Conservation (phyloP, 495 filamentous ascomycete species). For the Xylaria castorea region DNA sequence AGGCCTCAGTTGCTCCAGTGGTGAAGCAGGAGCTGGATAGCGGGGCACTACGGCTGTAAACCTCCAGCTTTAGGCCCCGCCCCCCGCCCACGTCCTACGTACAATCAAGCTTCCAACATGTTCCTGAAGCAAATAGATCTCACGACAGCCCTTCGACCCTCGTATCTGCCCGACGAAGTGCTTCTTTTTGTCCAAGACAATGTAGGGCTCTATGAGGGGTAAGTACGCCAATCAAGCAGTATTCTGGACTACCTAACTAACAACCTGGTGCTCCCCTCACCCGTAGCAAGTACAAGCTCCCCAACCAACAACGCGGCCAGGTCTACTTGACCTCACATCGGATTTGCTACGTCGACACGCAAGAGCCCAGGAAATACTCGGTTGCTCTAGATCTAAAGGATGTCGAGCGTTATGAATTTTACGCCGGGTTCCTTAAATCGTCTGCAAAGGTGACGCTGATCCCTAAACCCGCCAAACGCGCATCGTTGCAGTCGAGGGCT, state of each 20-base stretch:
- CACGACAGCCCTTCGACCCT: constrained; percentile 91
- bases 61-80: constrained; percentile 14
- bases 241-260: constrained; percentile 30
- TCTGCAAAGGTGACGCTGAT: constrained; percentile 91
- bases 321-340: constrained; percentile 95
- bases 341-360: constrained; percentile 91
- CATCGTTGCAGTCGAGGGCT: constrained; percentile 55
- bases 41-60: constrained; percentile 16
- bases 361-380: constrained; percentile 84
- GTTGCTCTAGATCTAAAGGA: constrained; percentile 88
- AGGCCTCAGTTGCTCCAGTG: background rate
- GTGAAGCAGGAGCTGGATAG: constrained; percentile 24
- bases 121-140: constrained; percentile 91
- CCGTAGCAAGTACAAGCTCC: constrained; percentile 88
- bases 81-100: constrained; percentile 1
- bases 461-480: constrained; percentile 71
- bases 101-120: constrained; percentile 26
- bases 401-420: constrained; percentile 89
- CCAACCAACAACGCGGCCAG: constrained; percentile 93
- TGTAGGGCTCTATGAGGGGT: constrained; percentile 98
- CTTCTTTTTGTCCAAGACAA: constrained; percentile 96
- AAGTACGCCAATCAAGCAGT: constrained; percentile 41
- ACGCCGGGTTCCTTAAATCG: constrained; percentile 93
- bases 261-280: constrained; percentile 27
- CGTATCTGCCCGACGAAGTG: constrained; percentile 85